Evolutionary conservation across 2,329 filamentous ascomycete species (phyloP).

Genomic region (Ilyonectria mors-panacis): DNA sequence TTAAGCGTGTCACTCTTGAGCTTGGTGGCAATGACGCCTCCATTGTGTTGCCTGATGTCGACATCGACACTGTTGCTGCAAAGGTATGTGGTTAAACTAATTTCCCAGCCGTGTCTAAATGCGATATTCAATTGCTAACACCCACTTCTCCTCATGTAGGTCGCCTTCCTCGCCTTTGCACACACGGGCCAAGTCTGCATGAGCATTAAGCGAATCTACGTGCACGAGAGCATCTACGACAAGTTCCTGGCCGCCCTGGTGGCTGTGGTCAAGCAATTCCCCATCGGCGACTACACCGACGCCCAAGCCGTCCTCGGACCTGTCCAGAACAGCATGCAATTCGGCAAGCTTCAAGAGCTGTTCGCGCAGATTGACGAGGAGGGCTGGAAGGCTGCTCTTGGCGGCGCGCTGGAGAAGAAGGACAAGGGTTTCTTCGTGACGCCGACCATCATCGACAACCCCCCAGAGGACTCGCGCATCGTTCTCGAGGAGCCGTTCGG

Average conservation of each 20-base stretch:
- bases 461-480: conserved; percentile 69
- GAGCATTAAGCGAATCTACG: conserved; percentile 70
- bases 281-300: conserved; percentile 61
- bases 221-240: conserved; percentile 73
- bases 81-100: conserved; percentile 19
- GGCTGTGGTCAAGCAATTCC: conserved; percentile 50
- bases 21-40: conserved; percentile 72
- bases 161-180: conserved; percentile 58
- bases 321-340: conserved; percentile 74
- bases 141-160: conserved; percentile 7
- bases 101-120: not conserved
- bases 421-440: conserved; percentile 68
- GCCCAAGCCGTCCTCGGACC: conserved; percentile 64
- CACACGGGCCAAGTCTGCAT: conserved; percentile 64
- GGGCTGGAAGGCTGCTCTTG: conserved; percentile 58
- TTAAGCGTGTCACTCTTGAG: conserved; percentile 75
- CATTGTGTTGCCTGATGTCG: conserved; percentile 70
- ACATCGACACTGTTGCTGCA: conserved; percentile 55
- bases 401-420: conserved; percentile 34
- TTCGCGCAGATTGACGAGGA: conserved; percentile 64
- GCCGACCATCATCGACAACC: conserved; percentile 74
- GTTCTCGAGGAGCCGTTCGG: conserved; percentile 68
- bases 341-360: conserved; percentile 56
- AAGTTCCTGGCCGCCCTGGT: conserved; percentile 61
- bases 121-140: not conserved